Conservation (phyloP, 257 asterid species). For the Nicotiana otophora region DNA sequence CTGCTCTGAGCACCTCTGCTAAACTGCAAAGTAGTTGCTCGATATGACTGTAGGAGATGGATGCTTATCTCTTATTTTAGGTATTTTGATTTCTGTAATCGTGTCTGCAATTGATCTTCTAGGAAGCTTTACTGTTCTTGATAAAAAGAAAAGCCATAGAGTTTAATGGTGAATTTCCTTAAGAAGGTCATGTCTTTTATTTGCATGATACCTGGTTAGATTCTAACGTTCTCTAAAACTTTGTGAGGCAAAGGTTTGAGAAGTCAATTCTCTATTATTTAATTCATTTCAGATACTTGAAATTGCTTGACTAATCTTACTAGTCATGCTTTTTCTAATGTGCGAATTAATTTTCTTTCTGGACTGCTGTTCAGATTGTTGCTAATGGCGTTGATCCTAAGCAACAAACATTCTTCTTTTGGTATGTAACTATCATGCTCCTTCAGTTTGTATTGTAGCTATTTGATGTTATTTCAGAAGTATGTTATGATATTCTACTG, state of each 20-base stretch:
- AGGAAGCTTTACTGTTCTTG: constrained; percentile 2
- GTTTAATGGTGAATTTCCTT: not conserved
- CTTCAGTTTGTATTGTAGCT: constrained; percentile 14
- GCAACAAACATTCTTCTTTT: constrained; percentile 73
- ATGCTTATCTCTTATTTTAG: not conserved
- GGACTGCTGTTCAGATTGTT: constrained; percentile 45
- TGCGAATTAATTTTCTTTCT: constrained; percentile 1
- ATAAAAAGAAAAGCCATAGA: not conserved
- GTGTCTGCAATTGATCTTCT: not conserved
- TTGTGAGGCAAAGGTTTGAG: not conserved
- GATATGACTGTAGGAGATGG: not conserved
- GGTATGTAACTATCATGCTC: constrained; percentile 40
- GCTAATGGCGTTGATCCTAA: constrained; percentile 89
- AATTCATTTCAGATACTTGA: not conserved
- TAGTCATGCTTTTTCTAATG: not conserved
- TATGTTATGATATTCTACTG: constrained; percentile 14
- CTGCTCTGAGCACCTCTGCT: not conserved
- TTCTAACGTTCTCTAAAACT: not conserved
- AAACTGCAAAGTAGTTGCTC: not conserved
- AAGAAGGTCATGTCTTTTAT: not conserved
- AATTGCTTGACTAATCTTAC: not conserved
- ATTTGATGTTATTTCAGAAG: not conserved
- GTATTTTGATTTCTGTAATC: not conserved
- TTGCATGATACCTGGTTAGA: not conserved
- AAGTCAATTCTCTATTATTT: not conserved